A percentile compares a stretch with the other conserved stretches of the same genome.
Evolutionary conservation across 306 rosid genomes (phyloP).

Genomic region (Vachellia collinsii): DNA sequence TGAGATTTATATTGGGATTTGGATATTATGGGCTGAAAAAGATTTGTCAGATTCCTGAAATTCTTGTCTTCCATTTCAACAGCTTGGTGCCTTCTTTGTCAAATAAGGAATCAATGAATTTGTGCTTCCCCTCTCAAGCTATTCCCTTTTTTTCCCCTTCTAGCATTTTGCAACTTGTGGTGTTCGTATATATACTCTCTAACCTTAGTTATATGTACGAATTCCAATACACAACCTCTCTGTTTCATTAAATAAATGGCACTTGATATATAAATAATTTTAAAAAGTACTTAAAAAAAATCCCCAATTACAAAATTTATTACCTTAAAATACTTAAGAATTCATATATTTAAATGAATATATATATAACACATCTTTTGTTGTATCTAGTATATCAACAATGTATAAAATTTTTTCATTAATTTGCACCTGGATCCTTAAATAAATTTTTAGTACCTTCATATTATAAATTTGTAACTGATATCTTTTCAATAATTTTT

Average conservation of each 20-base stretch:
- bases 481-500: too few relatives aligned
- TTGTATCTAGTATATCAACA: too few relatives aligned
- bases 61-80: constrained; percentile 37
- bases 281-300: too few relatives aligned
- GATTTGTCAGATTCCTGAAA: neutral
- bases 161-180: neutral
- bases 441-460: too few relatives aligned
- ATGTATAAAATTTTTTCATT: too few relatives aligned
- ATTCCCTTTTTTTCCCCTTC: neutral
- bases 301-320: too few relatives aligned
- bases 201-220: neutral
- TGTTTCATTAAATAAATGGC: neutral
- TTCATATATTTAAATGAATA: too few relatives aligned
- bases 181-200: neutral
- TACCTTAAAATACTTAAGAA: too few relatives aligned
- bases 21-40: neutral
- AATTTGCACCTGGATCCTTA: too few relatives aligned
- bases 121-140: constrained; percentile 29
- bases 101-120: constrained; percentile 41
- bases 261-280: too few relatives aligned
- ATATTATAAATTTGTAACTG: too few relatives aligned
- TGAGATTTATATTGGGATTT: neutral
- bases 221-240: neutral
- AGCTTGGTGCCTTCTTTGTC: constrained; percentile 31
- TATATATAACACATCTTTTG: too few relatives aligned